Evolutionary conservation across 2,329 filamentous ascomycete species (phyloP).

Genomic region (Lecanicillium sp.): DNA sequence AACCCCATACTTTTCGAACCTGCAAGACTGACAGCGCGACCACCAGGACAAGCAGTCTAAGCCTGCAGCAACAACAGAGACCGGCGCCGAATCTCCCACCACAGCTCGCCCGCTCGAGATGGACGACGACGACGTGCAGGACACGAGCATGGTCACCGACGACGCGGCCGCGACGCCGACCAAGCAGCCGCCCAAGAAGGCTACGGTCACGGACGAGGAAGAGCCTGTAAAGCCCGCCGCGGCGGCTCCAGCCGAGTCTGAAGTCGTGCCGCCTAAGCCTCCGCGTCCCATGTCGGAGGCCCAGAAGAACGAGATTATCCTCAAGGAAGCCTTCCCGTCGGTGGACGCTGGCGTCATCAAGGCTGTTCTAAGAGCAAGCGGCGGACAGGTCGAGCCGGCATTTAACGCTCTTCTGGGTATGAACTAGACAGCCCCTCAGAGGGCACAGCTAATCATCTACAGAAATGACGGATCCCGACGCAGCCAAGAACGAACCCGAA

Average conservation of each 20-base stretch:
- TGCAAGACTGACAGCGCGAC: conserved; percentile 1
- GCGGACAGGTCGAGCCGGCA: conserved; percentile 81
- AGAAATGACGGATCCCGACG: conserved; percentile 78
- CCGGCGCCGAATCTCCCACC: conserved; percentile 57
- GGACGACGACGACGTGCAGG: conserved; percentile 65
- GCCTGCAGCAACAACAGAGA: conserved; percentile 23
- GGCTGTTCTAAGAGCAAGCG: conserved; percentile 80
- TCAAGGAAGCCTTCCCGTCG: conserved; percentile 88
- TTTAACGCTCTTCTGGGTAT: conserved; percentile 89
- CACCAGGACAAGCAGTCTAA: conserved; percentile 37
- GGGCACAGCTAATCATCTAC: background rate
- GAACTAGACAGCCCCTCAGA: no score
- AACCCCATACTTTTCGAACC: conserved; percentile 7
- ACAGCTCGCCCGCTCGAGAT: conserved; percentile 60
- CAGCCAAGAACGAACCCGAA: conserved; percentile 47
- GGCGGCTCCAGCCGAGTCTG: conserved; percentile 27
- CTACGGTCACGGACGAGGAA: conserved; percentile 19
- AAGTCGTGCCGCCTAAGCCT: conserved; percentile 67
- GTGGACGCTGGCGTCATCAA: conserved; percentile 78
- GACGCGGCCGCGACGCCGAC: conserved; percentile 28
- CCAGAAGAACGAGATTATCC: conserved; percentile 78
- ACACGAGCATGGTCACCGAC: conserved; percentile 45
- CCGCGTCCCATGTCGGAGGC: conserved; percentile 75
- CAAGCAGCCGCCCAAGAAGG: conserved; percentile 17
- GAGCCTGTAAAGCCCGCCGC: conserved; percentile 21